These are phyloP conservation scores for Auricularia cornea DNA, from an alignment of 768 basidiomycete genomes.

Conservation along the genomic window DNA sequence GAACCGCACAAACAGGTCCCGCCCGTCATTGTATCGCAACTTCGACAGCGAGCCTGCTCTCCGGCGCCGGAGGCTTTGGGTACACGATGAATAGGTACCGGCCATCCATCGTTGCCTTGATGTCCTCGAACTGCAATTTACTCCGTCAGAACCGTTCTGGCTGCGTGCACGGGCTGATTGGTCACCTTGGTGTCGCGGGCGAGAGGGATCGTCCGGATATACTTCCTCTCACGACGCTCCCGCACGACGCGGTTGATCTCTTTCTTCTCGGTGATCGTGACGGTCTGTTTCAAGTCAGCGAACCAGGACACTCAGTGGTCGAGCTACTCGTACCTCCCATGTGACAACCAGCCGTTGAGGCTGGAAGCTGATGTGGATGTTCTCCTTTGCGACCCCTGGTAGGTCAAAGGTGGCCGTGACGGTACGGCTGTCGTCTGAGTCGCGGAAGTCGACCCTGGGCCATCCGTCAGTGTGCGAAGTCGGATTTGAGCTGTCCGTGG, in stretches of 20 bases:
- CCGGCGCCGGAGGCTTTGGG: slow-evolving; percentile 25
- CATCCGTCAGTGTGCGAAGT: too few relatives aligned
- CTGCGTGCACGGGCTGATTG: too few relatives aligned
- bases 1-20: too few relatives aligned
- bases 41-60: too few relatives aligned
- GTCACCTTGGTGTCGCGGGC: slow-evolving; percentile 66
- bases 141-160: neutral
- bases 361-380: slow-evolving; percentile 69
- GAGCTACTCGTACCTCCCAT: slow-evolving; percentile 46
- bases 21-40: too few relatives aligned
- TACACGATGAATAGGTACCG: slow-evolving; percentile 56
- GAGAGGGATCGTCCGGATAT: slow-evolving; percentile 59
- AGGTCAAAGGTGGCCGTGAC: slow-evolving; percentile 66
- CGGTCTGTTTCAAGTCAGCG: slow-evolving; percentile 16
- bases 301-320: too few relatives aligned
- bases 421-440: too few relatives aligned
- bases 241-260: slow-evolving; percentile 53
- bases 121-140: slow-evolving; percentile 55
- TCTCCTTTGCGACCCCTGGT: slow-evolving; percentile 59
- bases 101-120: slow-evolving; percentile 57
- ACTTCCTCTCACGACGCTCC: slow-evolving; percentile 55
- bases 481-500: too few relatives aligned
- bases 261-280: slow-evolving; percentile 51
- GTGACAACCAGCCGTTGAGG: slow-evolving; percentile 52
- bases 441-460: too few relatives aligned